Percentiles rank a stretch among this genome's conserved stretches.
These are phyloP conservation scores for Geotrichum cucujoidarum DNA, from an alignment of 1,139 yeast genomes.

Conservation along the genomic window DNA sequence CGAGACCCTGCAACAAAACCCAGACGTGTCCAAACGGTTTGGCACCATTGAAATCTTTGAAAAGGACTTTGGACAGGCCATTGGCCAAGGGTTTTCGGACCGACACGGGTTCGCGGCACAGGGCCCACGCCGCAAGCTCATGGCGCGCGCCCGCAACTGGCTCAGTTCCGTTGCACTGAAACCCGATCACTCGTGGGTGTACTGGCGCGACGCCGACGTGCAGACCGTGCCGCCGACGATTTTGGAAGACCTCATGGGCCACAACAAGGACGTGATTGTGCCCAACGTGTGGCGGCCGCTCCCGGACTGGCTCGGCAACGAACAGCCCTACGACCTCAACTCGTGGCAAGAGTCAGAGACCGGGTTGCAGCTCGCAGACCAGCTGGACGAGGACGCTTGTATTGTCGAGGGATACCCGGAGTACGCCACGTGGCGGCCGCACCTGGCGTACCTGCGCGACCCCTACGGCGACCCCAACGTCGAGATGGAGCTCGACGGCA, in stretches of 20 bases:
- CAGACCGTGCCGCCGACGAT: slow-evolving; percentile 59
- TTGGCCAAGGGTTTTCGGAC: slow-evolving; percentile 80
- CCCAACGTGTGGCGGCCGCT: slow-evolving; percentile 92
- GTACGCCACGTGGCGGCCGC: slow-evolving; percentile 91
- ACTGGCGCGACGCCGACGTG: slow-evolving; percentile 73
- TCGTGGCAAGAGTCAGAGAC: slow-evolving; percentile 90
- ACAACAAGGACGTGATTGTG: slow-evolving; percentile 62
- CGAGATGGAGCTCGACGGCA: slow-evolving; percentile 84
- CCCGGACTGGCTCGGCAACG: slow-evolving; percentile 84
- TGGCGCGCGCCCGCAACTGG: slow-evolving; percentile 76
- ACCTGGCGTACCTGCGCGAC: slow-evolving; percentile 78
- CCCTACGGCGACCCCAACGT: slow-evolving; percentile 83
- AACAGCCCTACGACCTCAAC: slow-evolving; percentile 85
- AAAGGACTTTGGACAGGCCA: slow-evolving; percentile 64
- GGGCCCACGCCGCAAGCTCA: slow-evolving; percentile 65
- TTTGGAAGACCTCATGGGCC: slow-evolving; percentile 61
- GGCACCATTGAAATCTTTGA: slow-evolving; percentile 53
- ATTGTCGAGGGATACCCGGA: slow-evolving; percentile 91
- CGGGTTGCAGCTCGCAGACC: slow-evolving; percentile 70
- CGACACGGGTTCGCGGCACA: slow-evolving; percentile 72
- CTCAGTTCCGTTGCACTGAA: slow-evolving; percentile 54
- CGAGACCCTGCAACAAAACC: slow-evolving; percentile 47
- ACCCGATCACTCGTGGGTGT: slow-evolving; percentile 73
- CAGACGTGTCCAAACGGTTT: slow-evolving; percentile 56
- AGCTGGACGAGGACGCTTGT: slow-evolving; percentile 79